A percentile compares a stretch with the other conserved stretches of the same genome.
phyloP scores from a whole-genome alignment of 2,329 filamentous ascomycete species.

The Microcyclosporella mali region DNA sequence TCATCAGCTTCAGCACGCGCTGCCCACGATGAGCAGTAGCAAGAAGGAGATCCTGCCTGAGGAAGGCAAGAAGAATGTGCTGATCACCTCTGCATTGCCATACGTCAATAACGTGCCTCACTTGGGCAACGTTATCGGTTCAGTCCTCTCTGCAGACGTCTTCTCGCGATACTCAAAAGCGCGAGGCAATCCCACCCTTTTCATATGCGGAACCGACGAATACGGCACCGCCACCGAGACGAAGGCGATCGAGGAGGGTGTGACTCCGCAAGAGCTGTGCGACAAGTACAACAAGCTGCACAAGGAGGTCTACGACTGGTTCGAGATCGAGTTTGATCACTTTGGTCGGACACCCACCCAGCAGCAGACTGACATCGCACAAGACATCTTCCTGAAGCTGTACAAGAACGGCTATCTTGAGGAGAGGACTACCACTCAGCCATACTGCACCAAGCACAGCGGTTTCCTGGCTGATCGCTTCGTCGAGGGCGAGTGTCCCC shows the following conservation, averaged over 20 bases:
- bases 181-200: constrained; percentile 72
- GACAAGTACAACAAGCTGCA: constrained; percentile 89
- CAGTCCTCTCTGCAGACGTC: constrained; percentile 82
- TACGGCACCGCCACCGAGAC: constrained; percentile 96
- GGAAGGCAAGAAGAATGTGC: constrained; percentile 68
- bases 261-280: constrained; percentile 78
- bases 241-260: constrained; percentile 81
- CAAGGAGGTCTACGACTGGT: constrained; percentile 91
- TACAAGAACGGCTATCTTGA: constrained; percentile 82
- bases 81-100: constrained; percentile 86
- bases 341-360: constrained; percentile 88
- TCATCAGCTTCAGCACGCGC: neutral
- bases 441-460: constrained; percentile 66
- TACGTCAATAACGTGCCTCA: constrained; percentile 74
- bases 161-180: constrained; percentile 68
- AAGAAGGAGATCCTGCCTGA: constrained; percentile 38
- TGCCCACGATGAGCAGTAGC: constrained; percentile 1
- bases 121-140: constrained; percentile 82
- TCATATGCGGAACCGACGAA: constrained; percentile 83
- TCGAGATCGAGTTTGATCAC: constrained; percentile 88
- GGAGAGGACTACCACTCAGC: constrained; percentile 80
- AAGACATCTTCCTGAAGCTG: constrained; percentile 83
- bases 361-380: constrained; percentile 86
- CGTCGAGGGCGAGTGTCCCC: constrained; percentile 71
- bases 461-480: constrained; percentile 78